Evolutionary conservation across 345 rosid genomes (phyloP).

Genomic region (Citrus sp.): DNA sequence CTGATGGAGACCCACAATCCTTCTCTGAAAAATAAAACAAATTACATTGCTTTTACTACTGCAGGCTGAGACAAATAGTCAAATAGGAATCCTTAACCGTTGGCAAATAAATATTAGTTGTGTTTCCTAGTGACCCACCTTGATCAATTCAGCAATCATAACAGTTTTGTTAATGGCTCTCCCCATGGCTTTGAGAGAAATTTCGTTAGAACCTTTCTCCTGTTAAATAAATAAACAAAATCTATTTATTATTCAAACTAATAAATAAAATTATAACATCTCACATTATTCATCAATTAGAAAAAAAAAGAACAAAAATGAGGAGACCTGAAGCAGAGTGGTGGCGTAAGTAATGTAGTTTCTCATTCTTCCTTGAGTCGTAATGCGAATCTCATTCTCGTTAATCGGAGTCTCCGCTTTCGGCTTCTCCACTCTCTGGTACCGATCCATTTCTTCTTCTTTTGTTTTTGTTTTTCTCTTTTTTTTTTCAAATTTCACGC

Average conservation of each 20-base stretch:
- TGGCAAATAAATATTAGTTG: no score
- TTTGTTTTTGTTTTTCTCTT: background rate
- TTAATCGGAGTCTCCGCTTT: conserved; percentile 23
- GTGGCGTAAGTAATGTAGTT: conserved; percentile 36
- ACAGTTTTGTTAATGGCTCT: conserved; percentile 40
- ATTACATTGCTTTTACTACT: background rate
- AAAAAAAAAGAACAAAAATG: background rate
- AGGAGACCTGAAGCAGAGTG: conserved; percentile 30
- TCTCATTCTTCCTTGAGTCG: conserved; percentile 40
- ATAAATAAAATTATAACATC: background rate
- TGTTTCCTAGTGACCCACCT: conserved; percentile 9
- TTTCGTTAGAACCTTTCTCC: conserved; percentile 33
- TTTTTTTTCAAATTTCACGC: background rate
- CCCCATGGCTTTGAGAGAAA: conserved; percentile 35
- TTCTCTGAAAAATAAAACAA: conserved; percentile 18
- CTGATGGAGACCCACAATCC: conserved; percentile 31
- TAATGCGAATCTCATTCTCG: conserved; percentile 41
- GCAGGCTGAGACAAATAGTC: no score
- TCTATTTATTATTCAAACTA: background rate
- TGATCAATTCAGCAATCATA: conserved; percentile 36
- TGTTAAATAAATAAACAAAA: background rate
- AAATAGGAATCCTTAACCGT: no score
- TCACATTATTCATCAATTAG: background rate
- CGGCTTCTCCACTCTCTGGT: conserved; percentile 39
- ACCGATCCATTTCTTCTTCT: conserved; percentile 17